Percentiles rank a stretch among this genome's conserved stretches.
phyloP scores from a whole-genome alignment of 768 basidiomycete genomes.

The Lepiota venenata region DNA sequence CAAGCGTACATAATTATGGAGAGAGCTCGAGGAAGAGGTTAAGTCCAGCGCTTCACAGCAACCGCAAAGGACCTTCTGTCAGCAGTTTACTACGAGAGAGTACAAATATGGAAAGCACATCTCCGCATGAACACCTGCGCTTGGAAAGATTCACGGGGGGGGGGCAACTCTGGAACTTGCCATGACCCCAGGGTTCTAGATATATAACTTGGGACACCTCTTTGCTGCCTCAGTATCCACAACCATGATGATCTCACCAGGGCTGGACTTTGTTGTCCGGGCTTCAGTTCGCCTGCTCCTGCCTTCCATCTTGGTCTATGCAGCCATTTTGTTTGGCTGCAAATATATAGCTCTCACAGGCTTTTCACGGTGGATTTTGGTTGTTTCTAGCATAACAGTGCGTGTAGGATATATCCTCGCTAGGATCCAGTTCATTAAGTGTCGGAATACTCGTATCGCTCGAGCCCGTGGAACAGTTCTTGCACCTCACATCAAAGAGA shows the following conservation, averaged over 20 bases:
- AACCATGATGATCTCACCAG: constrained; percentile 5
- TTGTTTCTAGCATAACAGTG: background rate
- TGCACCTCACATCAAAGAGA: constrained; percentile 27
- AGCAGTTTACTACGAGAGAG: too few relatives aligned
- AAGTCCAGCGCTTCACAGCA: too few relatives aligned
- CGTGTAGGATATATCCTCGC: background rate
- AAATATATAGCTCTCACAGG: background rate
- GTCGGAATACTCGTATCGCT: constrained; percentile 18
- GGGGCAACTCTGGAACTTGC: too few relatives aligned
- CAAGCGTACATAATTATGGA: too few relatives aligned
- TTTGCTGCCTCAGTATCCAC: too few relatives aligned
- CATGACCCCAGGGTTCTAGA: too few relatives aligned
- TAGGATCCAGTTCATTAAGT: background rate
- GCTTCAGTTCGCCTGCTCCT: background rate
- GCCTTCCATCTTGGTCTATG: background rate
- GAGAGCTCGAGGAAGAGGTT: too few relatives aligned
- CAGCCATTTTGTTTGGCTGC: background rate
- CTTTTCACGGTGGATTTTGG: background rate
- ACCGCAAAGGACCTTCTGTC: too few relatives aligned
- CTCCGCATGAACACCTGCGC: too few relatives aligned
- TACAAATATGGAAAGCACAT: too few relatives aligned
- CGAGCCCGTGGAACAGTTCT: constrained; percentile 28
- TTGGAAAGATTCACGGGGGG: too few relatives aligned
- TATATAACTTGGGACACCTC: too few relatives aligned
- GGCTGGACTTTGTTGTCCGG: background rate